phyloP scores from a whole-genome alignment of 2,329 filamentous ascomycete species.

The Pseudogymnoascus sp. region DNA sequence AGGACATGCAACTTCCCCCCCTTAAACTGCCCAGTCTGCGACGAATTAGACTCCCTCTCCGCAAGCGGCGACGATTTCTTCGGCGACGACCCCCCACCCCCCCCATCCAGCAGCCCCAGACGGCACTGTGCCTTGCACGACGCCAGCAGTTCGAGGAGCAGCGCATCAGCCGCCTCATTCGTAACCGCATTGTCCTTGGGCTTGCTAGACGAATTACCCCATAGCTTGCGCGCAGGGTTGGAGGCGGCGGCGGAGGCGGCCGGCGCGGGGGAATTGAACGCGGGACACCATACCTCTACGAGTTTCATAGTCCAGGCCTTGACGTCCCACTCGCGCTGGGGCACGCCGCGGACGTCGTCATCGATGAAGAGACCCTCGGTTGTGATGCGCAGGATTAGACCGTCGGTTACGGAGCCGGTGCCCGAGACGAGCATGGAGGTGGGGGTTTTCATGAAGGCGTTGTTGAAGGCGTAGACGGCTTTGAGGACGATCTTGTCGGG shows the following conservation, averaged over 20 bases:
- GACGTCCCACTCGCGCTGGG: conserved; percentile 97
- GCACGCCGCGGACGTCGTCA: conserved; percentile 81
- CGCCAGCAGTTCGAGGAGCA: conserved; percentile 51
- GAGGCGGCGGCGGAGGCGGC: conserved; percentile 33
- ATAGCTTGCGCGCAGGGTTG: conserved; percentile 33
- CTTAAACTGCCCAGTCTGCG: conserved; percentile 46
- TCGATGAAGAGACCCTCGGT: conserved; percentile 96
- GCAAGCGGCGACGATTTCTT: conserved; percentile 16
- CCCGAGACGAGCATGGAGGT: conserved; percentile 82
- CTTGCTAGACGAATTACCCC: conserved; percentile 31
- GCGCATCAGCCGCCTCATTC: conserved; percentile 58
- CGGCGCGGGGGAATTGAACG: conserved; percentile 41
- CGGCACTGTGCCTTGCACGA: conserved; percentile 58
- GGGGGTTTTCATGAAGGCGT: conserved; percentile 78
- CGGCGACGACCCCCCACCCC: neutral
- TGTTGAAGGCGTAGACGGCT: conserved; percentile 87
- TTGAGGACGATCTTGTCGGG: conserved; percentile 94
- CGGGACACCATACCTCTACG: conserved; percentile 78
- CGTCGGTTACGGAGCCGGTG: conserved; percentile 79
- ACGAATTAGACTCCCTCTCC: conserved; percentile 21
- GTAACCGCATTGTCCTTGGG: conserved; percentile 27
- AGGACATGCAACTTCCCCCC: conserved; percentile 51
- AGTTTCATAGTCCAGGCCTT: conserved; percentile 96
- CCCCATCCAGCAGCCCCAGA: conserved; percentile 32
- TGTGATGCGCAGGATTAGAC: conserved; percentile 81